Base-by-base conservation (phyloP, 495 filamentous ascomycete genomes). In the Aspergillus haitiensis region DNA sequence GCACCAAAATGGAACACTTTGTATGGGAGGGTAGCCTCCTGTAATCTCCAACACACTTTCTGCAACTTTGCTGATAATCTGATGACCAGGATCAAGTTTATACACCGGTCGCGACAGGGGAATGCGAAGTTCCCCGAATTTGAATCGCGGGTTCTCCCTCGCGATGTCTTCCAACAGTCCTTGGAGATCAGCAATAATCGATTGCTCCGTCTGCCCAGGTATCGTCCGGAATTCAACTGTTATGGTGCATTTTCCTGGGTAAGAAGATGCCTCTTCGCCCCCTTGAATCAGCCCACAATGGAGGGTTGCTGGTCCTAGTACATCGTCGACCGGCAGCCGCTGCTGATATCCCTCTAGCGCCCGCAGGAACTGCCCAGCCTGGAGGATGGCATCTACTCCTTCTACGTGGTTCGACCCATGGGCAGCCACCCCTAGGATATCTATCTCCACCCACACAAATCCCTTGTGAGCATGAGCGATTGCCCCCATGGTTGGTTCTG, bases 221-320 rank as follows among this genome's bases (percentile, higher is more conserved):
- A 81, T 60, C 1, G 77, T 81, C 8, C 79, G 75, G 37, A 76
- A 75, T 50, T 81, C 78, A 7, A 81, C 58, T 0, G 74, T 75
- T 16, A 79, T 63, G 0, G 67, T 77, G 54, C 75, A 78, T 33
- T 69, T 71, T 11, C 64, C 73, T 12, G 76, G 77, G 33, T 80
- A 81, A 0, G 78, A 79, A 8, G 78, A 81, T 9, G 70, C 66
- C 49, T 81, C 79, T 40, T 80, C 73, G 31, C 77, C 78, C 11
- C 78, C 78, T 34, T 70, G 69, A 52, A 81, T 78, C 37, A 79
- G 37, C n/a, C 72, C 70, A 27, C 74, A 77, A 52, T 81, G 78
- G 27, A 77, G 55, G 0, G 74, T 79, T 47, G 67, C 72, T 52
- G 61, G 70, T 5, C 71, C 71, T 5, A 73, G 51, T 12, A 71